Evolutionary conservation across 306 rosid genomes (phyloP), one percentile per base, ranked within the genome.

Genomic region (Pyrus bretschneideri): DNA sequence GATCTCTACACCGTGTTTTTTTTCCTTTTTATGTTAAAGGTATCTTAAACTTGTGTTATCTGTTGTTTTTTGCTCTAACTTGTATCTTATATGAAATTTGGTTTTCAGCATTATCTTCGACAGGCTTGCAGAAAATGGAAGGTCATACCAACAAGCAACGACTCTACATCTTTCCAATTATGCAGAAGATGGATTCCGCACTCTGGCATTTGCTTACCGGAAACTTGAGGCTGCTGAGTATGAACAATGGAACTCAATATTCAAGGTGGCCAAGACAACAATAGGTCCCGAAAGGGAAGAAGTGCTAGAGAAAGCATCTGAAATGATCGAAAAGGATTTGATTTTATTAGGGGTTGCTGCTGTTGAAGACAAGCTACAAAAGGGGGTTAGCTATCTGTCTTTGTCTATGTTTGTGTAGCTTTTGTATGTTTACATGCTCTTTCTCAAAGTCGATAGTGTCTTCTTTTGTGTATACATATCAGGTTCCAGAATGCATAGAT

Each of bases 401-500:
- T 5, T 61, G 0, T 8, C 27, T 52, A n/a, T 29, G 52, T 33
- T 30, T 67, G 6, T 25, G 15, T 64, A 57, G 18, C 11, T 21
- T 10, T 44, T 21, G 9, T 35, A 14, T 35, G 70, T 18, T 6
- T 23, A 35, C 8, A 52, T 33, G 44, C 25, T 76, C 25, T 33
- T 27, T 45, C 59, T 70, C 42, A 25, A 54, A 57, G 65, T 76
- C 23, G 67, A 19, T 55, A 59, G 33, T 17, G 9, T 73, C 55
- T 59, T n/a, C 22, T 67, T 67, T 35, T 25, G 15, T 42, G 45
- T 12, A 9, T 42, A 42, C 45, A 42, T 57, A 13, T 64, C 83
- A 83, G 86, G 83, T 83, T 67, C 86, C 86, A 25, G 76, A 83
- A 40, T 83, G 86, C 68, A 79, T 79, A 55, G 70, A 79, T 62